phyloP scores from a whole-genome alignment of 2,329 filamentous ascomycete genomes.

The Cadophora sp. region DNA sequence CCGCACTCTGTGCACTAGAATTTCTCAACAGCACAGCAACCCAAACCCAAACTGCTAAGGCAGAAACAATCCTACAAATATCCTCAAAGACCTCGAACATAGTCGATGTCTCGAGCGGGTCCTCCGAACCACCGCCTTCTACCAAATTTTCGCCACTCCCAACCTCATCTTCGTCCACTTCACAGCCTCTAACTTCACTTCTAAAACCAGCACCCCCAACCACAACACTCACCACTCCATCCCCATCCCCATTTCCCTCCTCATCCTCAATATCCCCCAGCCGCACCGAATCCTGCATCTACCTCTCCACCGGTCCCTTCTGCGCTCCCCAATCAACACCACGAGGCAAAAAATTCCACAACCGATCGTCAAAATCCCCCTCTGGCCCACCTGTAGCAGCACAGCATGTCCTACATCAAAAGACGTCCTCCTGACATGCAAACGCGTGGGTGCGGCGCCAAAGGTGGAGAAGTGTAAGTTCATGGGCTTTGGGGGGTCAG shows the following conservation, averaged over 20 bases:
- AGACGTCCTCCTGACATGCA: constrained; percentile 6
- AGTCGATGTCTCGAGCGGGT: background rate
- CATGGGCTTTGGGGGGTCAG: background rate
- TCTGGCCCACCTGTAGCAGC: background rate
- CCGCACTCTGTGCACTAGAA: background rate
- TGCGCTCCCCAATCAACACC: background rate
- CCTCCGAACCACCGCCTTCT: no score
- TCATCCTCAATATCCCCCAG: background rate
- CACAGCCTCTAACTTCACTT: background rate
- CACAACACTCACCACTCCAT: background rate
- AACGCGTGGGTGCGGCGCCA: background rate
- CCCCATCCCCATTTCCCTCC: background rate
- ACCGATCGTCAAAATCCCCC: background rate
- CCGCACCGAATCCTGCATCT: background rate
- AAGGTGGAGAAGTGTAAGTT: constrained; percentile 9
- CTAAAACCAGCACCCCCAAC: background rate
- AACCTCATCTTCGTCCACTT: background rate
- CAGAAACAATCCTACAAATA: background rate
- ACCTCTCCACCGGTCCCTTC: background rate
- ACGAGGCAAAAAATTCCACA: background rate
- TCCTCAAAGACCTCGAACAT: background rate
- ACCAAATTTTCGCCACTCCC: background rate
- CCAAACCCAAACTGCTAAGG: background rate
- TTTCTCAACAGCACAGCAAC: constrained; percentile 1
- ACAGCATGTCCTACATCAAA: background rate